A percentile compares a stretch with the other conserved stretches of the same genome.
Conservation (phyloP, 1,284 basidiomycete genomes). For the Sutorius eximius region DNA sequence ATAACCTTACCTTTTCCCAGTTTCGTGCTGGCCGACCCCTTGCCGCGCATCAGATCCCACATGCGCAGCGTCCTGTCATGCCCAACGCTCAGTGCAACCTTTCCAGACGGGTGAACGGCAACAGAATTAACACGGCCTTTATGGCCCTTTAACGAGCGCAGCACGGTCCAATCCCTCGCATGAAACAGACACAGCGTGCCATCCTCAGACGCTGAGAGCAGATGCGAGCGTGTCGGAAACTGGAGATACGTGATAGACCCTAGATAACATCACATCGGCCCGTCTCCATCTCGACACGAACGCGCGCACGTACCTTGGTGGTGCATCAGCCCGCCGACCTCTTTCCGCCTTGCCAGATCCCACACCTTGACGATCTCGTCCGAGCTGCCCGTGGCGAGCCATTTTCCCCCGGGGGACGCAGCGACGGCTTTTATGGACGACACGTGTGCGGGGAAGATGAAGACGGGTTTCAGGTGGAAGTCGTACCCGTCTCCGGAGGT, state of each 20-base stretch:
- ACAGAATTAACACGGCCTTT: constrained; percentile 89
- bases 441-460: constrained; percentile 96
- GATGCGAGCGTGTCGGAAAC: constrained; percentile 87
- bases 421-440: constrained; percentile 90
- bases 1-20: constrained; percentile 70
- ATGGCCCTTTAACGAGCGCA: constrained; percentile 89
- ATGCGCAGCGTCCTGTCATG: constrained; percentile 88
- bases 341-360: constrained; percentile 88
- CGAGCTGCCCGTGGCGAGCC: constrained; percentile 91
- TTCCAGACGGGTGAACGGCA: constrained; percentile 89
- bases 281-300: background rate
- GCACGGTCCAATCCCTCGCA: constrained; percentile 89
- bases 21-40: constrained; percentile 85
- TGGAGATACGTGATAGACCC: constrained; percentile 90
- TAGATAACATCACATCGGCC: constrained; percentile 16
- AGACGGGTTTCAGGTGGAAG: constrained; percentile 75
- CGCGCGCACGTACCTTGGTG: constrained; percentile 73
- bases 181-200: constrained; percentile 88
- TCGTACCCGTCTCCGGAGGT: constrained; percentile 35
- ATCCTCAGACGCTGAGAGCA: constrained; percentile 89
- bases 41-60: constrained; percentile 98
- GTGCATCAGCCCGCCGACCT: constrained; percentile 90
- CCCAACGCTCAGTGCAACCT: constrained; percentile 89
- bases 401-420: constrained; percentile 89
- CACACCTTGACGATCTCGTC: constrained; percentile 98